Evolutionary conservation across 257 asterid genomes (phyloP).

Genomic region (Phtheirospermum japonicum): DNA sequence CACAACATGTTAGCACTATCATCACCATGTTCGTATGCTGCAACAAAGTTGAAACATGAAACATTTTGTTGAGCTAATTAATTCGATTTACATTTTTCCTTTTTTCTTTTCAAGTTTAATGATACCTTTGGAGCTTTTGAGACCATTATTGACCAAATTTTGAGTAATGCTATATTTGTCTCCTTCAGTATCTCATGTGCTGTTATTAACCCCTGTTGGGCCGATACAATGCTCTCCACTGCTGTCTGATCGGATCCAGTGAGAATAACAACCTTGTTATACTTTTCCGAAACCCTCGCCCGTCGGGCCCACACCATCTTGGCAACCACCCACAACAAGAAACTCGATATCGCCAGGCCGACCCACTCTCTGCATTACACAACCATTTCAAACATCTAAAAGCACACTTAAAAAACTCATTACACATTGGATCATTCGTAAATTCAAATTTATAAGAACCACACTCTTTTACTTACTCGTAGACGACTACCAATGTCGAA

Average conservation of each 20-base stretch:
- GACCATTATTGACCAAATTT: conserved; percentile 63
- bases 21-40: conserved; percentile 79
- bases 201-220: conserved; percentile 72
- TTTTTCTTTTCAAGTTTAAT: neutral
- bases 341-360: conserved; percentile 58
- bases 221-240: conserved; percentile 75
- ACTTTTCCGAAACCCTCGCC: conserved; percentile 33
- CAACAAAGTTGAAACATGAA: neutral
- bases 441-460: neutral
- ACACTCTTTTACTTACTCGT: conserved; percentile 46
- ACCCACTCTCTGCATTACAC: conserved; percentile 59
- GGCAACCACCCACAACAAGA: conserved; percentile 47
- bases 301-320: conserved; percentile 46
- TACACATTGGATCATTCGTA: neutral
- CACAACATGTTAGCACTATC: conserved; percentile 32
- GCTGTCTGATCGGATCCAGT: conserved; percentile 66
- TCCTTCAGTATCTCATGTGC: conserved; percentile 57
- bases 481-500: conserved; percentile 43
- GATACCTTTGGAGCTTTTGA: conserved; percentile 80
- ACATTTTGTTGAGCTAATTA: neutral
- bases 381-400: neutral
- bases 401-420: neutral
- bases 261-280: conserved; percentile 46
- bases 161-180: conserved; percentile 58
- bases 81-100: neutral